A percentile compares a stretch with the other conserved stretches of the same genome.
Conservation (phyloP, 352 stramenopile species). For the Globisporangium nagaii region DNA sequence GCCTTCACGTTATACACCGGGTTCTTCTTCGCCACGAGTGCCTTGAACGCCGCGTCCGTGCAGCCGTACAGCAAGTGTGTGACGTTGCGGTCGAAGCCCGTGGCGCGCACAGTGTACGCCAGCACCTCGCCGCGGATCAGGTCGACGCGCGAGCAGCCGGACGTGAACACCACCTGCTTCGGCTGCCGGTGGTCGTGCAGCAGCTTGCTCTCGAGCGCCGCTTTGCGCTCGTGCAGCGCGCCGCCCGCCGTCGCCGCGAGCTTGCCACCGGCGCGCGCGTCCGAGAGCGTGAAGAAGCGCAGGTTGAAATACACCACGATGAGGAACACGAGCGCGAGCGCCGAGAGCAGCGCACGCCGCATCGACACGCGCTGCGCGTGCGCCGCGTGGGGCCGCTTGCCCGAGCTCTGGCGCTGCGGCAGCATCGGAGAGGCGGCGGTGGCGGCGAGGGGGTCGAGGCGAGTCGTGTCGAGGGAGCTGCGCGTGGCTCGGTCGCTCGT, state of each 20-base stretch:
- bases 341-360: constrained; percentile 22
- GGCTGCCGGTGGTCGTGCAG: constrained; percentile 44
- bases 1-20: constrained; percentile 35
- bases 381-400: constrained; percentile 22
- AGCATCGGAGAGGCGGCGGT: constrained; percentile 33
- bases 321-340: constrained; percentile 35
- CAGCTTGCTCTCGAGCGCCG: constrained; percentile 18
- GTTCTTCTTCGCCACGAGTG: constrained; percentile 49
- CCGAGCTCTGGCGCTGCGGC: constrained; percentile 40
- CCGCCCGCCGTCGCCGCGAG: constrained; percentile 2
- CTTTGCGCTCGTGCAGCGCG: constrained; percentile 2
- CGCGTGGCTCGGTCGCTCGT: too few relatives aligned
- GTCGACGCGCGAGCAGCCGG: constrained; percentile 55
- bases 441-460: too few relatives aligned
- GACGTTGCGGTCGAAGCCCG: constrained; percentile 48
- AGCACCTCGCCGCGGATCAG: constrained; percentile 68
- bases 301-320: constrained; percentile 65
- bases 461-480: too few relatives aligned
- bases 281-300: constrained; percentile 46
- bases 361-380: constrained; percentile 19
- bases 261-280: constrained; percentile 20
- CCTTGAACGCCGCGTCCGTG: constrained; percentile 21
- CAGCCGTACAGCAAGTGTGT: constrained; percentile 78
- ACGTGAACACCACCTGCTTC: constrained; percentile 72
- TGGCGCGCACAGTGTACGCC: constrained; percentile 52